Evolutionary conservation across 2,329 filamentous ascomycete species (phyloP).

Genomic region (Aspergillus japonicus): DNA sequence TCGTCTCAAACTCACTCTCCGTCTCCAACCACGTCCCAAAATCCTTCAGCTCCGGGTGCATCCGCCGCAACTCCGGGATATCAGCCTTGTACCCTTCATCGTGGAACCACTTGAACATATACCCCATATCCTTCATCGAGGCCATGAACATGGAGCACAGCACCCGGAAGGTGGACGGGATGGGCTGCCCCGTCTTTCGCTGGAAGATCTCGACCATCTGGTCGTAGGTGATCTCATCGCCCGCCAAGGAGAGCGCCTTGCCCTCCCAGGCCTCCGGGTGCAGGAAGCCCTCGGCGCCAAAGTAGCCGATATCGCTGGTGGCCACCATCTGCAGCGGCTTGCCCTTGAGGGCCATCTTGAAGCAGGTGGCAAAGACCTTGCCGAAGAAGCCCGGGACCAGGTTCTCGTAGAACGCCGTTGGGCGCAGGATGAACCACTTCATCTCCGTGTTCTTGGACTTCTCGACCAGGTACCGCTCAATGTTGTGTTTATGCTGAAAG

Average conservation of each 20-base stretch:
- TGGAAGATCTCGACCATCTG: conserved; percentile 49
- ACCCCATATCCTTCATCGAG: conserved; percentile 44
- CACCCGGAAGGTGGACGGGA: conserved; percentile 45
- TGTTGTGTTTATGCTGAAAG: conserved; percentile 61
- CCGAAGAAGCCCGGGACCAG: conserved; percentile 48
- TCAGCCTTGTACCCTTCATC: conserved; percentile 50
- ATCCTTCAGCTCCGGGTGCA: conserved; percentile 48
- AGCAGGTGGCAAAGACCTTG: conserved; percentile 48
- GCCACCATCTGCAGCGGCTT: conserved; percentile 47
- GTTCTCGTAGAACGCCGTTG: conserved; percentile 64
- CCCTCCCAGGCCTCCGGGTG: conserved; percentile 45
- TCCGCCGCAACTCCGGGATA: conserved; percentile 42
- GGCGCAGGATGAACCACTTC: conserved; percentile 62
- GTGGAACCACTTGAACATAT: conserved; percentile 55
- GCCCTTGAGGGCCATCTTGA: conserved; percentile 42
- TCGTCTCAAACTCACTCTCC: conserved; percentile 37
- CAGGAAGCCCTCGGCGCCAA: conserved; percentile 52
- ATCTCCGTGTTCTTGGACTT: conserved; percentile 43
- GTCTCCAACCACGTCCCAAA: conserved; percentile 51
- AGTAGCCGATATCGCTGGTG: conserved; percentile 52
- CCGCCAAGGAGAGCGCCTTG: conserved; percentile 45
- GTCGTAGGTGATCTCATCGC: conserved; percentile 52
- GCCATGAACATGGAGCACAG: conserved; percentile 43
- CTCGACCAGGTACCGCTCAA: conserved; percentile 61
- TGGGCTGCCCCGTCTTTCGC: conserved; percentile 44